Conservation (phyloP, 2,329 filamentous ascomycete genomes). For the Talaromyces sp. region DNA sequence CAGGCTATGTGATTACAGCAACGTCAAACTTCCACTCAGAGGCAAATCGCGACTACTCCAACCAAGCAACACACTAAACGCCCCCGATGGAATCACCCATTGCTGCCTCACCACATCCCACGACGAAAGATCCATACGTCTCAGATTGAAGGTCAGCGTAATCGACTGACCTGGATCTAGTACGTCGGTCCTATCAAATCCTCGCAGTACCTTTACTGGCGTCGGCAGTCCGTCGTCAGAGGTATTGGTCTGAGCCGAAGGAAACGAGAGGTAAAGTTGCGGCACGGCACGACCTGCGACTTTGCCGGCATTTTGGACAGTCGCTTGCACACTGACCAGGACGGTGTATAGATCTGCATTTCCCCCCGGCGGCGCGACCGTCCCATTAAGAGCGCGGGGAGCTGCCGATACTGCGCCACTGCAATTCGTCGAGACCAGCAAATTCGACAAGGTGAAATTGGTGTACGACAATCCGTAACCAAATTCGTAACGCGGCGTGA, state of each 20-base stretch:
- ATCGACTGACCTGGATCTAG: conserved; percentile 42
- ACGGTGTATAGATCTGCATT: conserved; percentile 53
- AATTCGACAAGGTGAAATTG: conserved; percentile 14
- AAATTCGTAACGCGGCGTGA: conserved; percentile 54
- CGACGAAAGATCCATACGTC: conserved; percentile 34
- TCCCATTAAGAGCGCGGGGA: conserved; percentile 13
- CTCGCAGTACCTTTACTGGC: conserved; percentile 42
- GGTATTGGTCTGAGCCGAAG: conserved; percentile 19
- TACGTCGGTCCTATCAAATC: conserved; percentile 49
- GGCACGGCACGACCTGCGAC: conserved; percentile 49
- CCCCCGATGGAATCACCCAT: conserved; percentile 31
- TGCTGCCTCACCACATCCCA: conserved; percentile 36
- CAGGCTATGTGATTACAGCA: background rate
- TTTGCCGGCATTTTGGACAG: conserved; percentile 51
- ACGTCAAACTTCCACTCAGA: conserved; percentile 18
- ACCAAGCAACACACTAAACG: conserved; percentile 26
- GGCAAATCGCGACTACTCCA: conserved; percentile 26
- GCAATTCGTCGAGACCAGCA: background rate
- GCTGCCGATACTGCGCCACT: background rate
- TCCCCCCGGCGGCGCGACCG: conserved; percentile 44
- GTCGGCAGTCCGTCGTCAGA: conserved; percentile 16
- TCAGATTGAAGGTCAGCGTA: conserved; percentile 46
- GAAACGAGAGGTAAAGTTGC: conserved; percentile 55
- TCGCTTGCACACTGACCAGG: conserved; percentile 48
- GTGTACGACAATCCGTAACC: conserved; percentile 49